Conservation (phyloP, 805 yeast species). For the Jamesozyma lodderae region DNA sequence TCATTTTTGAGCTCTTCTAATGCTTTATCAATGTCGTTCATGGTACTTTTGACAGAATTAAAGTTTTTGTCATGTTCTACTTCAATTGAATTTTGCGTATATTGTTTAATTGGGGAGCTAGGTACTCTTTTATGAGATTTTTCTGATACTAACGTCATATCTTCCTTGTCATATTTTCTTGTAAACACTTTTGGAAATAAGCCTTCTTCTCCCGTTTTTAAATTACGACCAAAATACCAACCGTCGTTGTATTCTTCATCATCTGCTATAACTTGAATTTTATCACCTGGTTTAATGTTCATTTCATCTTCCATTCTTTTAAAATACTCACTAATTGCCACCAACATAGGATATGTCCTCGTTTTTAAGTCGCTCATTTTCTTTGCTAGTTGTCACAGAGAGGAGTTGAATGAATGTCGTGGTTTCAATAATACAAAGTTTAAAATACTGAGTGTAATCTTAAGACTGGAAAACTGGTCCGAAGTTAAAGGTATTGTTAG, state of each 20-base stretch:
- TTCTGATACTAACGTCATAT: conserved; percentile 35
- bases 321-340: conserved; percentile 74
- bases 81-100: background rate
- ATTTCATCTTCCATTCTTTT: conserved; percentile 88
- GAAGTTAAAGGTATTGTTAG: too few relatives aligned
- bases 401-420: too few relatives aligned
- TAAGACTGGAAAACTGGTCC: too few relatives aligned
- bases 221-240: conserved; percentile 87
- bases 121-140: conserved; percentile 41
- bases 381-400: too few relatives aligned
- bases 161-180: conserved; percentile 33
- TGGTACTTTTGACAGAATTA: conserved; percentile 37
- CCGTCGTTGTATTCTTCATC: conserved; percentile 93
- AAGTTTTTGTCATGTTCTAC: background rate
- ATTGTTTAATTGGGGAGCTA: background rate
- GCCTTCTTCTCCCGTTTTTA: conserved; percentile 65
- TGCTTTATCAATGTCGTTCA: conserved; percentile 66
- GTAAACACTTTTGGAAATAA: conserved; percentile 87
- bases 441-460: too few relatives aligned
- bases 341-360: conserved; percentile 21
- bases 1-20: conserved; percentile 46
- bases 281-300: conserved; percentile 69
- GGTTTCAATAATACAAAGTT: too few relatives aligned
- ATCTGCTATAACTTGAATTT: conserved; percentile 78
- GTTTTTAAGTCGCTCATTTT: background rate